Evolutionary conservation across 805 yeast species (phyloP), one percentile per base, ranked within the genome.

Genomic region (Starmerella vitae): DNA sequence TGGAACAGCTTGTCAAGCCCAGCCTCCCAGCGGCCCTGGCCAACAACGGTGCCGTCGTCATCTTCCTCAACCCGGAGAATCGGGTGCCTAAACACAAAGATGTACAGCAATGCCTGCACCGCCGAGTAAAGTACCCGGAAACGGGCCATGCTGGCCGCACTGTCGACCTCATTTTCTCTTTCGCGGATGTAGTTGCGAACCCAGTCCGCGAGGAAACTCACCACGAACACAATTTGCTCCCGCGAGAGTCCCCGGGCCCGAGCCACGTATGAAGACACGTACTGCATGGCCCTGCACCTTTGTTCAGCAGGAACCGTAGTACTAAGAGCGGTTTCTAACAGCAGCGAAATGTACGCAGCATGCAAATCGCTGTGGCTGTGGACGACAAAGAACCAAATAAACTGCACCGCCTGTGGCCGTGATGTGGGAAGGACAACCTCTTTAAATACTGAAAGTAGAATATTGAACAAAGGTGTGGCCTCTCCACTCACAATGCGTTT

Each of bases 401-500:
- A 88, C 59, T 88, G 98, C 18, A 83, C 76, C 30, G 85, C 77
- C 52, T 82, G 75, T 10, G 97, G 88, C 57, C 79, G 78, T 58
- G 86, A 94, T 1, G 98, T 91, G 19, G 96, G 93, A 44, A 88
- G 64, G 29, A 91, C 71, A 50, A 83, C 91, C 1, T 84, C 69
- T 52, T 75, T 76, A 67, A 88, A 88, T 20, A 82, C 64, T 1
- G 86, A 72, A 1, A 80, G 71, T 40, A 91, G 63, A 2, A 82
- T 77, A 48, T 77, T 78, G 62, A 77, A 88, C 13, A 82, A 62
- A 12, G 67, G 60, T 6, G 83, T 70, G 1, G 85, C 83, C 41
- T 70, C 74, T 12, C 81, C 85, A 19, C 68, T 61, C 38, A 68
- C 68, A 22, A 78, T 53, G 31, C 67, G 65, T 21, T 71, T 72